Base-by-base conservation (phyloP, 1,284 basidiomycete genomes). In the Gymnopus androsaceus region DNA sequence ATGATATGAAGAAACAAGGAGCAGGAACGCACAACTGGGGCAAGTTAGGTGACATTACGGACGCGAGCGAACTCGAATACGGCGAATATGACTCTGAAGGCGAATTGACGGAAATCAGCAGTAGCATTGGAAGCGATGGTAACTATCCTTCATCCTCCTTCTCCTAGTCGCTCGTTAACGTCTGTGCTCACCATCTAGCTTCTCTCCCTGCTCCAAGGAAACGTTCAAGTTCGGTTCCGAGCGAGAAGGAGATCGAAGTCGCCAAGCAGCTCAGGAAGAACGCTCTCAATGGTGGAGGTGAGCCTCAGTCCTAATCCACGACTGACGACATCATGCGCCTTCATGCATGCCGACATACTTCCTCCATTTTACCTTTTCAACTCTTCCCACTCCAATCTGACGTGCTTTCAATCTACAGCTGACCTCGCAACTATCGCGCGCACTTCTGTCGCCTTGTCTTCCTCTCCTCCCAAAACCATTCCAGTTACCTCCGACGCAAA, bases 11-110 rank as follows among this genome's bases (percentile, higher is more conserved):
- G 72, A 94, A 95, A 77, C 77, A 81, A 61, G 92, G 92, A 54
- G 84, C 83, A 36, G 92, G 92, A 36, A 75, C 80, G 3, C 85
- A 93, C 75, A 92, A 90, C 75, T 94, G 92, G 92, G 92, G 92
- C 64, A 87, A 92, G 72, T 74, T 71, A 40, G 79, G 75, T 23
- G 84, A 80, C 11, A 56, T 77, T 19, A 73, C 87, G 66, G 81
- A 81, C 62, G 68, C 75, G 31, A 63, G 62, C 34, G 79, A 81
- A 27, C 63, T 72, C n/a, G 48, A 50, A 27, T 76, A 73, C 25
- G 48, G 38, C n/a, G 48, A 50, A 27, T 76, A 73, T 23, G 48
- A 50, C 19, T 50, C 48, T 2, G 48, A 50, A n/a, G 48, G 48
- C 21, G 48, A 38, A 27, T 17, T n/a, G n/a, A 55, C 59, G 53